Conservation (phyloP, 768 basidiomycete genomes). For the Lyophyllum shimeji region DNA sequence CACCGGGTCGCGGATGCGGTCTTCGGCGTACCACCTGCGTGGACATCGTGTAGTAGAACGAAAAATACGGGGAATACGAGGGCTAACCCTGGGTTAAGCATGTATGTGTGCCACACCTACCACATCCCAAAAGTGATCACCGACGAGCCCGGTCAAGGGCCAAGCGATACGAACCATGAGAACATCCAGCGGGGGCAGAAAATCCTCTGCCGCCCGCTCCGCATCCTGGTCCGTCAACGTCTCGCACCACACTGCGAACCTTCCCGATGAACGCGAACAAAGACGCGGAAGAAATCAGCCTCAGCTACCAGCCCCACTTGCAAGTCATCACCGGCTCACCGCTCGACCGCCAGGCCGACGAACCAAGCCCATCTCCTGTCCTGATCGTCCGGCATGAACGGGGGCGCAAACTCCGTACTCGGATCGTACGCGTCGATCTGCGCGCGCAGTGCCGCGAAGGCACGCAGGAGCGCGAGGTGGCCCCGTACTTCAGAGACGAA, state of each 20-base stretch:
- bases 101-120: conserved; percentile 17
- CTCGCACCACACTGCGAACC: conserved; percentile 6
- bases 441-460: conserved; percentile 28
- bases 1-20: conserved; percentile 3
- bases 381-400: conserved; percentile 19
- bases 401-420: not conserved
- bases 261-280: not conserved
- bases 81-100: conserved; percentile 15
- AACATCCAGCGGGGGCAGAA: conserved; percentile 35
- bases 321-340: conserved; percentile 25
- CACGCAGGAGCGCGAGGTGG: conserved; percentile 32
- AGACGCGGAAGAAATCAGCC: not conserved
- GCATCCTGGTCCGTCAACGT: conserved; percentile 6
- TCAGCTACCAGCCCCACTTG: conserved; percentile 16
- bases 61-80: not conserved
- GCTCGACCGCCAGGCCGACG: conserved; percentile 35
- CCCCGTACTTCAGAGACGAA: conserved; percentile 18
- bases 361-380: conserved; percentile 36
- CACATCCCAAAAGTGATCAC: not conserved
- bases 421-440: conserved; percentile 18
- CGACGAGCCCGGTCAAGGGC: not conserved
- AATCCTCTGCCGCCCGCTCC: conserved; percentile 6
- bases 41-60: not conserved
- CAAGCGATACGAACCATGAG: conserved; percentile 27
- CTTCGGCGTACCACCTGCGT: conserved; percentile 16